Percentiles rank a stretch among this genome's conserved stretches.
Evolutionary conservation across 2,329 filamentous ascomycete genomes (phyloP).

Genomic region (Colletotrichum tabaci): DNA sequence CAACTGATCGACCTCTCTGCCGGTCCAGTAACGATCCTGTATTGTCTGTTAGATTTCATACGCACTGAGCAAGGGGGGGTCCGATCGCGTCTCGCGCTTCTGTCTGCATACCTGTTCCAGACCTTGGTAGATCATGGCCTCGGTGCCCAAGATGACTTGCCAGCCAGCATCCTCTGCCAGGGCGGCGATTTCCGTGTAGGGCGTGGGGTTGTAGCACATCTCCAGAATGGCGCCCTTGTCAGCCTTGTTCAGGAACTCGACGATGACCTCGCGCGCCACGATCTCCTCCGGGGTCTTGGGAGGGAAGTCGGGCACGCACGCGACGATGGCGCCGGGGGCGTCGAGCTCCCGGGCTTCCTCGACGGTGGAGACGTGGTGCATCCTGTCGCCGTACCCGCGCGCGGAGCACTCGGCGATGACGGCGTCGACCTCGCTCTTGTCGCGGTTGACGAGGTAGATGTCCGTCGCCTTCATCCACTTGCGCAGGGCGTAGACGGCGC

Average conservation of each 20-base stretch:
- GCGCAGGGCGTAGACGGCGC: slow-evolving; percentile 81
- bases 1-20: slow-evolving; percentile 69
- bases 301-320: slow-evolving; percentile 83
- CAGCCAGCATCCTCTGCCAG: slow-evolving; percentile 75
- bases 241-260: slow-evolving; percentile 61
- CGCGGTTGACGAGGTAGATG: slow-evolving; percentile 85
- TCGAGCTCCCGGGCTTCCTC: slow-evolving; percentile 72
- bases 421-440: slow-evolving; percentile 75
- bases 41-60: slow-evolving; percentile 1
- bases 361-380: slow-evolving; percentile 74
- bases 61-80: background rate
- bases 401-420: slow-evolving; percentile 75
- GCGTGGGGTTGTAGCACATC: slow-evolving; percentile 87
- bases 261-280: slow-evolving; percentile 69
- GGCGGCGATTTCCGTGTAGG: slow-evolving; percentile 76
- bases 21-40: slow-evolving; percentile 74
- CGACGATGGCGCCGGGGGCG: slow-evolving; percentile 77
- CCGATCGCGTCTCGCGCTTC: background rate
- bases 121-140: slow-evolving; percentile 84
- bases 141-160: slow-evolving; percentile 82
- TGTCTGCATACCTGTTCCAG: slow-evolving; percentile 70
- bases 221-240: slow-evolving; percentile 80
- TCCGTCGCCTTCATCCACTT: slow-evolving; percentile 77
- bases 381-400: slow-evolving; percentile 70
- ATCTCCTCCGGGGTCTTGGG: slow-evolving; percentile 76